Evolutionary conservation across 2,329 filamentous ascomycete species (phyloP).

Genomic region (Penicillium sp.): DNA sequence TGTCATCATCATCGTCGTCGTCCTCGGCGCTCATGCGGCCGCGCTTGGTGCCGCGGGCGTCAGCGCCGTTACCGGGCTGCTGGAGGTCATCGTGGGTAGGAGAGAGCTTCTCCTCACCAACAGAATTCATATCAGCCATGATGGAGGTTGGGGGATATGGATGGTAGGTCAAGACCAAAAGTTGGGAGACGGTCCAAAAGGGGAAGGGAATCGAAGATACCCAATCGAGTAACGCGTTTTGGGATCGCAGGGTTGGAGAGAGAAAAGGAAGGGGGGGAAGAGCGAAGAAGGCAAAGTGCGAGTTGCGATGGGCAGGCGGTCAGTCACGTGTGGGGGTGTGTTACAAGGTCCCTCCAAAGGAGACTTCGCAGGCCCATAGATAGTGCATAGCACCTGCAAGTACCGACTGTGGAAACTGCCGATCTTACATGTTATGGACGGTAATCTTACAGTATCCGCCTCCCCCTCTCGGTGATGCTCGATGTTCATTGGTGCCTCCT

Average conservation of each 20-base stretch:
- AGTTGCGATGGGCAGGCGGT: conserved; percentile 26
- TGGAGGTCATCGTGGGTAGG: conserved; percentile 71
- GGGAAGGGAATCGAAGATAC: conserved; percentile 44
- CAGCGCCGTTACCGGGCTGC: conserved; percentile 55
- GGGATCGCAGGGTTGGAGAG: conserved; percentile 42
- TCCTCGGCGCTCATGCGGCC: conserved; percentile 80
- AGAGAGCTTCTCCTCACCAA: conserved; percentile 71
- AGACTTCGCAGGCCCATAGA: background rate
- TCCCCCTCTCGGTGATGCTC: background rate
- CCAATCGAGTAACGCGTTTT: conserved; percentile 50
- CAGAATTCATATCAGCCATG: conserved; percentile 79
- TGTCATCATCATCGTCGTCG: conserved; percentile 96
- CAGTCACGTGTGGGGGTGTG: conserved; percentile 27
- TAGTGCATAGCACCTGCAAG: background rate
- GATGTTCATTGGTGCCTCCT: background rate
- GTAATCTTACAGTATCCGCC: background rate
- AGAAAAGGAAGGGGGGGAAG: conserved; percentile 32
- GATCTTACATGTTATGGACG: background rate
- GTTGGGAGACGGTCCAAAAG: conserved; percentile 39
- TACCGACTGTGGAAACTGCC: background rate
- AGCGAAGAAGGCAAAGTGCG: conserved; percentile 38
- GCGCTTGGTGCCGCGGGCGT: conserved; percentile 85
- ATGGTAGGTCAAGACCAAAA: conserved; percentile 13
- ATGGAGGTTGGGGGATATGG: conserved; percentile 14
- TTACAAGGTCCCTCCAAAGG: background rate